A percentile compares a stretch with the other conserved stretches of the same genome.
Conservation (phyloP, 2,329 filamentous ascomycete genomes). For the Aureobasidium leucospermi region DNA sequence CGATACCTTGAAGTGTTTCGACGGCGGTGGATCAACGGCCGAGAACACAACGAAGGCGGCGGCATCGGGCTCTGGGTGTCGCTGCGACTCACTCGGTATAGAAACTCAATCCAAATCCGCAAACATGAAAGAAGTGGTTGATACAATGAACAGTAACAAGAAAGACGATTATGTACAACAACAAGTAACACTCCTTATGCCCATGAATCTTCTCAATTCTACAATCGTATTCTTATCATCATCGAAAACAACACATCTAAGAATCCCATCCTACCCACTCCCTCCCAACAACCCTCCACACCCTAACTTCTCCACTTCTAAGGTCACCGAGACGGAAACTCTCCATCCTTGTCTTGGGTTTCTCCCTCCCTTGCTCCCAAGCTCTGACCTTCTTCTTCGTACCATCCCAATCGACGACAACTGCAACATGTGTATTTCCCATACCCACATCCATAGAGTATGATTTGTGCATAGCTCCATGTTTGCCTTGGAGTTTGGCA, state of each 20-base stretch:
- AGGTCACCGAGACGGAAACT: conserved; percentile 91
- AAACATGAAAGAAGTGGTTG: no score
- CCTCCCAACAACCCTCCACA: conserved; percentile 91
- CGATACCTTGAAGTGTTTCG: no score
- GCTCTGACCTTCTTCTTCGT: conserved; percentile 95
- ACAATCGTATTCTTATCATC: no score
- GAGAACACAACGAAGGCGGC: no score
- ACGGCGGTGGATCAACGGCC: no score
- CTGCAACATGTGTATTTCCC: conserved; percentile 63
- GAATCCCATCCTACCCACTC: conserved; percentile 84
- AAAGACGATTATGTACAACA: no score
- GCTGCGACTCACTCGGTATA: no score
- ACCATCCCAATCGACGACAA: conserved; percentile 96
- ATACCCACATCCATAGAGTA: conserved; percentile 85
- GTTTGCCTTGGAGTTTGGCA: conserved; percentile 89
- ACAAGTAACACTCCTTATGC: no score
- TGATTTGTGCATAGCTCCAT: conserved; percentile 90
- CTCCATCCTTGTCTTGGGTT: conserved; percentile 86
- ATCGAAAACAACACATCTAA: not conserved
- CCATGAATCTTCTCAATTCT: no score
- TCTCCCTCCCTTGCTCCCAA: conserved; percentile 93
- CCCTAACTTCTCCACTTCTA: conserved; percentile 87
- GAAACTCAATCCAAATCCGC: no score
- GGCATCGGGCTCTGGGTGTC: no score
- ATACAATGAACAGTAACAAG: no score